Evolutionary conservation across 805 yeast genomes (phyloP).

Genomic region (Nakazawaea peltata): DNA sequence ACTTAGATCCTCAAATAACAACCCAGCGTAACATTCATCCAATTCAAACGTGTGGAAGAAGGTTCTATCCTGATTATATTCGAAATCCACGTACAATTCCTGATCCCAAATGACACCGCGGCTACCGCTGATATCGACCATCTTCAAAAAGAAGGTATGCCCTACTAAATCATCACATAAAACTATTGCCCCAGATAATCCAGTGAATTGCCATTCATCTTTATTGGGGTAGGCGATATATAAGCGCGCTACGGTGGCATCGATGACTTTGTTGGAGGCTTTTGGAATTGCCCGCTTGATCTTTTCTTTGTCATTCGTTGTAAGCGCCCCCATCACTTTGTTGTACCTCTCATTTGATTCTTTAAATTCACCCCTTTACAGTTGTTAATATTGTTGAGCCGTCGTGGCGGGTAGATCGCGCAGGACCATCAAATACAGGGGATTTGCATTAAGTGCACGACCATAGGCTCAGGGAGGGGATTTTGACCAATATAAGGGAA

Average conservation of each 20-base stretch:
- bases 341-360: no score
- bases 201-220: slow-evolving; percentile 78
- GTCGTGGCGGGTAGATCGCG: no score
- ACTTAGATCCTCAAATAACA: slow-evolving; percentile 78
- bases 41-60: slow-evolving; percentile 93
- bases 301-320: slow-evolving; percentile 71
- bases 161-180: slow-evolving; percentile 92
- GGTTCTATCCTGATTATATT: slow-evolving; percentile 88
- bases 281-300: slow-evolving; percentile 87
- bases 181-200: slow-evolving; percentile 78
- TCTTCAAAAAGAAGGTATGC: slow-evolving; percentile 82
- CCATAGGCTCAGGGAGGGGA: no score
- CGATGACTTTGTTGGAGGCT: slow-evolving; percentile 77
- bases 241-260: slow-evolving; percentile 83
- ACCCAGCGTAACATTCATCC: slow-evolving; percentile 82
- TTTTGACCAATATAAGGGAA: no score
- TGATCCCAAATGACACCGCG: slow-evolving; percentile 97
- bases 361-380: no score
- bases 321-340: slow-evolving; percentile 31
- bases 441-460: no score
- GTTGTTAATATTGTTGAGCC: no score
- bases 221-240: slow-evolving; percentile 88
- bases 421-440: no score
- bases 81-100: slow-evolving; percentile 81
- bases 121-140: slow-evolving; percentile 77